Evolutionary conservation across 805 yeast species (phyloP), one percentile per base, ranked within the genome.

Genomic region (Saturnispora dispora): DNA sequence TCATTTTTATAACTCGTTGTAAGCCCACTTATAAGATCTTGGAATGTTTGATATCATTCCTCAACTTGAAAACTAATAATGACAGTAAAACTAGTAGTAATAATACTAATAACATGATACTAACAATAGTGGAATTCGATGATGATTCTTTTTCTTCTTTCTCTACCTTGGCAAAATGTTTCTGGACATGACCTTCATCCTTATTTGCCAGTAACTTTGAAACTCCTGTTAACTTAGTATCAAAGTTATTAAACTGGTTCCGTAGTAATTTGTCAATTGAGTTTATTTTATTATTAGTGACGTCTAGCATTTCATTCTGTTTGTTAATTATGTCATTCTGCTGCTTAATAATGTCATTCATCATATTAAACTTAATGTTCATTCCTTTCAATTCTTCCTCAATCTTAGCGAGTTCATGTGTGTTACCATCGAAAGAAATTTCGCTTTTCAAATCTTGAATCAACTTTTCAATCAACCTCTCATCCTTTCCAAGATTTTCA

Each of bases 21-120:
- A 33, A 22, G 10, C 23, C 3, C 10, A n/a, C 33, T 65, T 62
- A 80, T 52, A 81, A 69, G 44, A 82, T 69, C 56, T 82, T 82
- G 8, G 83, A 69, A 58, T 78, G 83, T 58, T 79, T 81, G 52
- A 82, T 79, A 55, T 82, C 86, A 55, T 71, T 78, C 67, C 85
- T 76, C 42, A 82, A 65, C 60, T 78, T 72, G 62, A 73, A 75
- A 22, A 79, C 72, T 54, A 77, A 69, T 35, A 74, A 63, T 18
- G 75, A 70, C 51, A 79, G 66, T 1, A 71, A 64, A 3, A 72
- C 55, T 27, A 76, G 56, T 5, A 74, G 65, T 9, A 70, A 49
- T 9, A 73, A 59, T 20, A 78, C 61, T 2, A 77, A 74, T 22
- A 77, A 56, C 51, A 48, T 43, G 33, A 43, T 60, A 63, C 27